A percentile compares a stretch with the other conserved stretches of the same genome.
These are phyloP conservation scores for Candida pseudofarinosa DNA, from an alignment of 805 yeast genomes.

Conservation along the genomic window DNA sequence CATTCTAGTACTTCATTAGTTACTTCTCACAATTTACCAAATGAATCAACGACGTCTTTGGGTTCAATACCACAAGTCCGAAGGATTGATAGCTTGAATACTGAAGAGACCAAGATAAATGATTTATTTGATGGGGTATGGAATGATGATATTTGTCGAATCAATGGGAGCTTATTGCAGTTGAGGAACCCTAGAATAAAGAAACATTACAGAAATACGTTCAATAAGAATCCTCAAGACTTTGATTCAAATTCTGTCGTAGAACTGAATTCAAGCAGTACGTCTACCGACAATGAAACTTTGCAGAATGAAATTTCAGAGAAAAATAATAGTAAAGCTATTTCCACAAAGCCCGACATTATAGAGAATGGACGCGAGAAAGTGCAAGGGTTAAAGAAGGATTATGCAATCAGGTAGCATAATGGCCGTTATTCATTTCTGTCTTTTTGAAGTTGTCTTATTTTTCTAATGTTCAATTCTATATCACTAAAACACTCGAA, in stretches of 20 bases:
- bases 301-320: background rate
- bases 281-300: background rate
- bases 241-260: background rate
- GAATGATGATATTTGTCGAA: constrained; percentile 15
- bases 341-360: background rate
- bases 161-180: constrained; percentile 14
- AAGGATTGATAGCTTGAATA: constrained; percentile 15
- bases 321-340: background rate
- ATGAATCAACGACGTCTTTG: constrained; percentile 20
- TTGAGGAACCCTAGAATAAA: constrained; percentile 26
- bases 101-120: constrained; percentile 15
- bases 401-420: background rate
- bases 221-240: background rate
- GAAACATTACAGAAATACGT: constrained; percentile 21
- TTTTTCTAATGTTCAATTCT: too few relatives aligned
- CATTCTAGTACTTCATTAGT: constrained; percentile 21
- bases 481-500: too few relatives aligned
- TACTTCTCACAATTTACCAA: constrained; percentile 2
- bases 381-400: background rate
- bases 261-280: background rate
- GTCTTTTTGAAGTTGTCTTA: too few relatives aligned
- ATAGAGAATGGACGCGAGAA: background rate
- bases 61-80: constrained; percentile 20
- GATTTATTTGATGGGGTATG: constrained; percentile 23
- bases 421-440: too few relatives aligned